Base-by-base conservation (phyloP, 2,329 filamentous ascomycete genomes). In the Aspergillus pseudoterreus region DNA sequence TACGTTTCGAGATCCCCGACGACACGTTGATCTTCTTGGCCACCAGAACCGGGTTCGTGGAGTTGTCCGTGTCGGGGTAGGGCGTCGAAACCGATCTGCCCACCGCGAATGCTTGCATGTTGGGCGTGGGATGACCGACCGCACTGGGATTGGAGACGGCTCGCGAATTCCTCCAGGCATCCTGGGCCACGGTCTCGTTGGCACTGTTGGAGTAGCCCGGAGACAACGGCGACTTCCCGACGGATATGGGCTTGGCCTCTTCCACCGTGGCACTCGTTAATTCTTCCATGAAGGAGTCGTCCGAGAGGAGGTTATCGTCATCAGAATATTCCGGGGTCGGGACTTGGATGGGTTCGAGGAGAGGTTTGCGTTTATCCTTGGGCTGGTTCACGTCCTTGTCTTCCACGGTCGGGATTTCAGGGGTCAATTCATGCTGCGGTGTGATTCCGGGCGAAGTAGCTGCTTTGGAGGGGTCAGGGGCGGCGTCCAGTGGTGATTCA, bases 1-100 rank as follows among this genome's bases (percentile, higher is more conserved):
- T 97, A 39, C 94, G 86, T 68, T 92, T 90, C 3, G 92, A 95
- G 54, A 99, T 96, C 60, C 90, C 91, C 8, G 88, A 91, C 6
- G 90, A 92, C 21, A 97, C 82, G 63, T 89, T 94, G 58, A 86
- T 80, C 68, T 92, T 95, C 67, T 88, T 90, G 3, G 82, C 76
- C 43, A 79, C 75, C 45, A 86, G 65, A 12, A 80, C 71, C n/a
- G 72, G 70, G 35, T 65, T 65, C 24, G 65, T 53, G 14, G 70
- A 63, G n/a, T 58, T 57, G 32, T 61, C 60, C 27, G 49, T 60
- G 12, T 69, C 68, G 14, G 58, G 52, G 45, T 67, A 69, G 19
- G 70, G 62, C 43, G 66, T 69, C 8, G 73, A 75, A 27, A 69
- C 62, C 24, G 73, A 75, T 53, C 73, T 64, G 45, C 65, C 65